phyloP scores from a whole-genome alignment of 176 grass and related monocot species.

The Aechmea fasciata region DNA sequence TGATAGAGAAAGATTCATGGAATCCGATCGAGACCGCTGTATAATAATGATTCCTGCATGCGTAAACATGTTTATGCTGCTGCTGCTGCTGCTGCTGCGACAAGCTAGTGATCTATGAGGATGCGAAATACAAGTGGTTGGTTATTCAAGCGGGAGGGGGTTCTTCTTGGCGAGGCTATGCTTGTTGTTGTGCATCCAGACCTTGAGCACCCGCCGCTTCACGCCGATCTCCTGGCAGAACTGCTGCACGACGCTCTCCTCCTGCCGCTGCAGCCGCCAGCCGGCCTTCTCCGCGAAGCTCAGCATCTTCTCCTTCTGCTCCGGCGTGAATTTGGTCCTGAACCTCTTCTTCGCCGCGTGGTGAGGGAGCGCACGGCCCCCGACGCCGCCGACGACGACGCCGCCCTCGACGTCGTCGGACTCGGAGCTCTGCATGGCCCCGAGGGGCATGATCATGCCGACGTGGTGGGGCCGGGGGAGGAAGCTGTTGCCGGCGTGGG shows the following conservation, averaged over 20 bases:
- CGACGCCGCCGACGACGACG: slow-evolving; percentile 21
- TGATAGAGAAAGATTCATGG: no score
- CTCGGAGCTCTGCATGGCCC: slow-evolving; percentile 73
- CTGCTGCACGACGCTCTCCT: background rate
- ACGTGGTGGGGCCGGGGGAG: slow-evolving; percentile 5
- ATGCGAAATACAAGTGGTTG: background rate
- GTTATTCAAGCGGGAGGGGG: background rate
- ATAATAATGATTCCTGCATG: no score
- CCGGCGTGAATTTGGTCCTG: slow-evolving; percentile 2
- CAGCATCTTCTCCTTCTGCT: slow-evolving; percentile 8
- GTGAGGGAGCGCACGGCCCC: slow-evolving; percentile 16
- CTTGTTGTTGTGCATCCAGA: slow-evolving; percentile 99
- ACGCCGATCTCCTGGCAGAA: background rate
- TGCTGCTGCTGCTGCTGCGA: no score
- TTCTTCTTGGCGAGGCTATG: slow-evolving; percentile 30
- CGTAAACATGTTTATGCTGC: no score
- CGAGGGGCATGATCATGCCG: slow-evolving; percentile 73
- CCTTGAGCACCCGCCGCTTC: slow-evolving; percentile 37
- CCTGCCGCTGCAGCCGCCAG: background rate
- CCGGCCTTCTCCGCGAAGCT: background rate
- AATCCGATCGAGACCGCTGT: no score
- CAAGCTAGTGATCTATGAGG: no score
- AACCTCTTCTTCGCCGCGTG: slow-evolving; percentile 20
- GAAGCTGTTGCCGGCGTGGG: background rate
- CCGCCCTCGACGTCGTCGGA: slow-evolving; percentile 58